A percentile compares a stretch with the other conserved stretches of the same genome.
Evolutionary conservation across 2,329 filamentous ascomycete species (phyloP).

Genomic region (Monilinia vaccinii-corymbosi): DNA sequence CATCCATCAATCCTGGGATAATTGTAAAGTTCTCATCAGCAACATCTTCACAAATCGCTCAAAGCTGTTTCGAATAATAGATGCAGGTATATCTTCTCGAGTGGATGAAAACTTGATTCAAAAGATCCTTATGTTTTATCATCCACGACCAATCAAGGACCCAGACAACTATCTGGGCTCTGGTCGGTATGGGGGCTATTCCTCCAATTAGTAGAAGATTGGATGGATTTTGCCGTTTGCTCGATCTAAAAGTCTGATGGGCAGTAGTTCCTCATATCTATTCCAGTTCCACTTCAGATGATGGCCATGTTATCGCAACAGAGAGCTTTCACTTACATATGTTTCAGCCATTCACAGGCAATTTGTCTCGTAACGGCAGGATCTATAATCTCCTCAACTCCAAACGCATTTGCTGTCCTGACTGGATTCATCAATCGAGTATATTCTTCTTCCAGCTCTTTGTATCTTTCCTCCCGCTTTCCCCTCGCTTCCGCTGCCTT

Average conservation of each 20-base stretch:
- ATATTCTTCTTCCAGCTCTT: constrained; percentile 51
- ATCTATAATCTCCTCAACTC: constrained; percentile 56
- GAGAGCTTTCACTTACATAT: constrained; percentile 36
- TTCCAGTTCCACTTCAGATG: neutral
- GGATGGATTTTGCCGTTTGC: constrained; percentile 35
- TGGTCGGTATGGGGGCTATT: too few species aligned
- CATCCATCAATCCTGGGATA: too few species aligned
- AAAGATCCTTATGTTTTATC: neutral
- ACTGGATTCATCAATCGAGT: constrained; percentile 54
- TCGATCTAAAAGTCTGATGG: constrained; percentile 27
- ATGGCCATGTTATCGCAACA: neutral
- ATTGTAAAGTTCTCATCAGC: too few species aligned
- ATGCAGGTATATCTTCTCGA: too few species aligned
- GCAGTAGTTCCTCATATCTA: constrained; percentile 24
- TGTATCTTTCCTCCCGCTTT: constrained; percentile 41
- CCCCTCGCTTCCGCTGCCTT: constrained; percentile 43
- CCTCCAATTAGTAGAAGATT: constrained; percentile 29
- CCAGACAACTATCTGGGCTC: neutral
- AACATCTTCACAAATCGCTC: too few species aligned
- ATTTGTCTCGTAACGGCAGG: constrained; percentile 48
- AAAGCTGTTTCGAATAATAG: too few species aligned
- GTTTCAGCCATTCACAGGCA: constrained; percentile 44
- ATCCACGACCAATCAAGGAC: neutral
- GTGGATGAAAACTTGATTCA: too few species aligned
- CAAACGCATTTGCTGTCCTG: constrained; percentile 53